Base-by-base conservation (phyloP, 352 stramenopile genomes). In the Globisporangium megalacanthum region DNA sequence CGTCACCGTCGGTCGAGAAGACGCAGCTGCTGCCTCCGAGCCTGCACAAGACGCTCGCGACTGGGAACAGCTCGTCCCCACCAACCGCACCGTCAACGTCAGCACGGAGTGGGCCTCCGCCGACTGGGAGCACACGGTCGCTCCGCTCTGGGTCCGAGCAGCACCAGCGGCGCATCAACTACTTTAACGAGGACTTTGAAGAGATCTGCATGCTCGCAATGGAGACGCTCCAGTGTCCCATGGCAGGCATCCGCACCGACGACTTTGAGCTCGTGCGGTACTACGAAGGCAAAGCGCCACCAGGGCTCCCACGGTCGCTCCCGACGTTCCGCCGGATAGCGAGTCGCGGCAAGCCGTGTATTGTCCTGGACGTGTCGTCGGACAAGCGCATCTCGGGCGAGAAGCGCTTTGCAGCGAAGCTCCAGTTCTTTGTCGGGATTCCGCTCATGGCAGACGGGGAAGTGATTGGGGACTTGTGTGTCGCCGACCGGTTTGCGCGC, bases 381-480 rank as follows among this genome's bases (percentile, higher is more conserved):
- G 86, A 95, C 67, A 92, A 93, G 66, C 83, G 86, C 11, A 95
- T 95, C 68, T 86, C 80, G 29, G 83, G 82, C n/a, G 83, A 93
- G 54, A 93, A 93, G 64, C 83, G 86, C 25, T 84, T 78, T 44
- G 81, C 76, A 1, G 85, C 86, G 1, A 93, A 93, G 57, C 66
- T 95, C 7, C 86, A 95, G 66, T 95, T 95, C 58, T 95, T 95
- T 50, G 82, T 95, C 17, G 86, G 86, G 33, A 90, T 95, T 53
- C 86, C 86, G 47, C 73, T 95, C 41, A 74, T 92, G 19, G 74
- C 94, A 36, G 83, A 90, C 56, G 83, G 83, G 41, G 82, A 94
- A 69, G 82, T 92, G 42, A 88, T 95, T 47, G 86, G 86, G 17
- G 86, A 95, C 47, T 66, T 95, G 49, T 95, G 86, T 52, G 86